These are phyloP conservation scores for Pythium diclinum DNA, from an alignment of 352 stramenopile species.

Conservation along the genomic window DNA sequence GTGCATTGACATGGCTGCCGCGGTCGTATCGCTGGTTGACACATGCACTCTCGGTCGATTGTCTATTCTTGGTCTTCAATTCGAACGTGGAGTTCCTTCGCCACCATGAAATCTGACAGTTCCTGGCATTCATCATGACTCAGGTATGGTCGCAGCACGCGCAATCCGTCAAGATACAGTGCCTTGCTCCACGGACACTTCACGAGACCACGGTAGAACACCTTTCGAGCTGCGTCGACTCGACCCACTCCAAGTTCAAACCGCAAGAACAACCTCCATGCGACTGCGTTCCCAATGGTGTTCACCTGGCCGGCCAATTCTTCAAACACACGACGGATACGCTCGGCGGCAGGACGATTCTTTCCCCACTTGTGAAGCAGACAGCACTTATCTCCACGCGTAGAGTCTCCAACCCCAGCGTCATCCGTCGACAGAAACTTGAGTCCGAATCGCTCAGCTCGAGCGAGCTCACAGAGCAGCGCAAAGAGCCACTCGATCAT, in stretches of 20 bases:
- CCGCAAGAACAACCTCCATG: constrained; percentile 71
- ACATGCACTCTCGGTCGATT: neutral
- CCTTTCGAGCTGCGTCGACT: constrained; percentile 60
- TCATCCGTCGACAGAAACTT: neutral
- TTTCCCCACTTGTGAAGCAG: constrained; percentile 63
- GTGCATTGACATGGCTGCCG: neutral
- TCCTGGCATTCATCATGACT: constrained; percentile 56
- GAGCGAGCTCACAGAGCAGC: constrained; percentile 59
- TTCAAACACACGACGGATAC: constrained; percentile 64
- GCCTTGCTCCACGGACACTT: constrained; percentile 78
- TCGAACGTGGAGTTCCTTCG: constrained; percentile 72
- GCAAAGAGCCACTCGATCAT: constrained; percentile 76
- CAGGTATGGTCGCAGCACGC: constrained; percentile 63
- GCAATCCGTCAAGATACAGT: constrained; percentile 66
- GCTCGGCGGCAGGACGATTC: constrained; percentile 47
- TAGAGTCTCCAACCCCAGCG: neutral
- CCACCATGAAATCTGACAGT: constrained; percentile 59
- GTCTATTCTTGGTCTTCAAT: constrained; percentile 35
- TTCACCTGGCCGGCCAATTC: constrained; percentile 51
- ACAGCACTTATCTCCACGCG: constrained; percentile 38
- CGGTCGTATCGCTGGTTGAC: neutral
- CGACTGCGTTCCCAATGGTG: constrained; percentile 53
- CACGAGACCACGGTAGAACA: constrained; percentile 71
- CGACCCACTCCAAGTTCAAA: constrained; percentile 75
- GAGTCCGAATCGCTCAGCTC: constrained; percentile 36